These are phyloP conservation scores for Boletus eberwhitei DNA, from an alignment of 768 basidiomycete species.

Conservation along the genomic window DNA sequence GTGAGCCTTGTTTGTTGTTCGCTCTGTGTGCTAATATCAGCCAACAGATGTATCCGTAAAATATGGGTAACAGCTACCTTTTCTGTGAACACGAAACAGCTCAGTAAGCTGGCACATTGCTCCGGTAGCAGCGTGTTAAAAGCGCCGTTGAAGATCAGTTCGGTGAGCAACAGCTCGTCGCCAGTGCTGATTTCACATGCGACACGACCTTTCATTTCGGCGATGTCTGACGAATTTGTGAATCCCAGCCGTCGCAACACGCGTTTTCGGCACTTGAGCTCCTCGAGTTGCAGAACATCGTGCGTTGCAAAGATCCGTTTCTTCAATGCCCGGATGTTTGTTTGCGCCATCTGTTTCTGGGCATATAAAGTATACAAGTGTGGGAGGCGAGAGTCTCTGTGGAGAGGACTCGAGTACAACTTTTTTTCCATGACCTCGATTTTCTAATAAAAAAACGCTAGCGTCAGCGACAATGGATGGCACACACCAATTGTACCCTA, in stretches of 20 bases:
- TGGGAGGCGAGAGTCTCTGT: conserved; percentile 74
- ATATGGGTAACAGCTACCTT: conserved; percentile 52
- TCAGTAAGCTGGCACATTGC: conserved; percentile 89
- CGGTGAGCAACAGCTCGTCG: conserved; percentile 93
- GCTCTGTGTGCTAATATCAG: conserved; percentile 47
- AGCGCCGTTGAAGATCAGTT: conserved; percentile 94
- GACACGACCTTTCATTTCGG: conserved; percentile 96
- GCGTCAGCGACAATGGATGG: neutral
- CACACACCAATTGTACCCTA: conserved; percentile 28
- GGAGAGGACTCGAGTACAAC: conserved; percentile 75
- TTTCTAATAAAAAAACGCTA: conserved; percentile 53
- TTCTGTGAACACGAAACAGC: conserved; percentile 97
- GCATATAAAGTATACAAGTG: conserved; percentile 79
- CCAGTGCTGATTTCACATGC: conserved; percentile 98
- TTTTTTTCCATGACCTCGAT: conserved; percentile 86
- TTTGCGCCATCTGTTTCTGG: conserved; percentile 67
- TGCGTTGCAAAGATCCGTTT: conserved; percentile 87
- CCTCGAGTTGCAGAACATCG: conserved; percentile 92
- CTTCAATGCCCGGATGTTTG: conserved; percentile 72
- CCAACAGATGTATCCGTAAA: neutral
- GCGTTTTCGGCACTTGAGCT: conserved; percentile 92
- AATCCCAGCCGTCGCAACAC: conserved; percentile 91
- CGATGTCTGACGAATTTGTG: conserved; percentile 84
- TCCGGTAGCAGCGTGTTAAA: conserved; percentile 91
- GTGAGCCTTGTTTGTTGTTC: conserved; percentile 83